Evolutionary conservation across 441 rosid species (phyloP), one percentile per base, ranked within the genome.

Genomic region (Syzygium syzygioides): DNA sequence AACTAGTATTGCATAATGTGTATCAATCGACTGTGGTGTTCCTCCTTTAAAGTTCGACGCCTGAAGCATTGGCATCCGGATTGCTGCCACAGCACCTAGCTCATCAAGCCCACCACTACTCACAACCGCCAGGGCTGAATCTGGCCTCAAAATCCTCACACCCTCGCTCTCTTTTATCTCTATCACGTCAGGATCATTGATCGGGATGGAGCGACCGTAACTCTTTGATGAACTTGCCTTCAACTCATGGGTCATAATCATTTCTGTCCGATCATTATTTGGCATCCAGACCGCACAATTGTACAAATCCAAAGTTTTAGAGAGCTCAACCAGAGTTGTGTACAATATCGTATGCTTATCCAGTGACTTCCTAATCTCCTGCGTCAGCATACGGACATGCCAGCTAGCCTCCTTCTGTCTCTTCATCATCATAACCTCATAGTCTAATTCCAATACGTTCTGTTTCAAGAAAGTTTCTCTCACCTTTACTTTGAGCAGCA

Each of bases 241-340:
- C 55, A 95, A 90, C 93, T 95, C 96, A 54, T 95, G 93, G 64
- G 94, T 95, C 87, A 95, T 92, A 89, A 93, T 92, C 96, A 95
- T 94, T 90, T 92, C 93, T 0, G 93, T 93, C 85, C 95, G 87
- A 86, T 87, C 92, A 91, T 93, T 94, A 87, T 92, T 95, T 52
- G 98, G 96, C 96, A 95, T 94, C 98, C 95, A 95, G 89, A 95
- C 96, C 1, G 94, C 95, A 89, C 96, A 95, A 91, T 95, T 95
- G 41, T 94, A 93, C 87, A 95, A 91, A 92, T 90, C 96, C 93
- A 95, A 90, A 88, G 95, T 95, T 94, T 94, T 94, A 4, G 96
- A 95, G 9, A 95, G 91, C 94, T 95, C 98, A 9, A 94, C 95
- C 62, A 95, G 93, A 48, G 96, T 95, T 55, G 96, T 95, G 87